Evolutionary conservation across 2,329 filamentous ascomycete species (phyloP), one percentile per base, ranked within the genome.

Genomic region (Endothia cerciana): DNA sequence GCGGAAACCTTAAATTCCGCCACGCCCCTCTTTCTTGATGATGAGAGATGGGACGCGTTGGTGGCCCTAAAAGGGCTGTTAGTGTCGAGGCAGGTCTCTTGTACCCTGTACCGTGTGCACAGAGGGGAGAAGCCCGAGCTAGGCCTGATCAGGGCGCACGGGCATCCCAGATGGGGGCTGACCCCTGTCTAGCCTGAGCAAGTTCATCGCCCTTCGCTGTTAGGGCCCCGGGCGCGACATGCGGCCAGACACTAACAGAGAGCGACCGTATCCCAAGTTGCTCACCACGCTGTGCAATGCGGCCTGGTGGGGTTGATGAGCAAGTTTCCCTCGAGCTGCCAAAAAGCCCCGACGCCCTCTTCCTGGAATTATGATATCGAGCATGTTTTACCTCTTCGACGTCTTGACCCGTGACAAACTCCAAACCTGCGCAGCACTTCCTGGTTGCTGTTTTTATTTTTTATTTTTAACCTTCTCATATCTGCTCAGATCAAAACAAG

Each of bases 181-280:
- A 60, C 41, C 63, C 65, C 45, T 60, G 59, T 45, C 58, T 67
- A 67, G 65, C 63, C 38, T 67, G 65, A 67, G 65, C 65, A 67
- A 67, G 65, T 67, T 67, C 28, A 59, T 40, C 17, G 28, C 3
- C 28, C 25, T 22, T 5, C 19, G 3, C 13, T 11, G 60, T 55
- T 55, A 55, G 22, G 19, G 13, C 36, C 1, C 7, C 8, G 1
- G 59, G 59, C 13, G 33, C 13, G 11, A 13, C 36, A 15, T 36
- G 10, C 10, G 33, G 45, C 2, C 8, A 11, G 17, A 19, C 47
- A 55, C 60, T 63, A 66, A 60, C 60, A 56, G 36, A 49, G 3
- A 3, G n/a, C 30, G 49, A 60, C n/a, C 19, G 58, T 47, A 10
- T n/a, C n/a, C 33, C 47, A 4, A 1, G 19, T 38, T 28, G 25